A percentile compares a stretch with the other conserved stretches of the same genome.
Evolutionary conservation across 306 rosid genomes (phyloP).

Genomic region (Pyrus pyrifolia): DNA sequence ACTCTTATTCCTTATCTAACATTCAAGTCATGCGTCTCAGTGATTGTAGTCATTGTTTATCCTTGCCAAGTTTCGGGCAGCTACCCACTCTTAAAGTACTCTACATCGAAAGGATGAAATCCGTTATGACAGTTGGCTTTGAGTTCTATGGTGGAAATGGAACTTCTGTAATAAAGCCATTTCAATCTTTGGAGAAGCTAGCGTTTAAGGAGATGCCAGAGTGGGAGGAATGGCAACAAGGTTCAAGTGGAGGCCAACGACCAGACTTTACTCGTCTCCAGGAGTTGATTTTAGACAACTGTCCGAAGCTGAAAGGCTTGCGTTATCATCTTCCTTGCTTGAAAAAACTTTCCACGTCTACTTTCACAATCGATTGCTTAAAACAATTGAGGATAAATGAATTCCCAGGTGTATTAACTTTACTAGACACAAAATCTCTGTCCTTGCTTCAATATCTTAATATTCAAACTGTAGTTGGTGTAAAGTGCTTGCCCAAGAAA

Average conservation of each 20-base stretch:
- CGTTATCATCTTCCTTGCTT: background rate
- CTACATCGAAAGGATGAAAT: background rate
- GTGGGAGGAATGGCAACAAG: slow-evolving; percentile 1
- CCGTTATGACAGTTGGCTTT: background rate
- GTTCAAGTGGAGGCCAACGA: background rate
- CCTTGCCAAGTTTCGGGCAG: slow-evolving; percentile 4
- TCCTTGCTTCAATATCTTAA: background rate
- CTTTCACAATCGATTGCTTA: background rate
- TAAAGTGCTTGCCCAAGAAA: background rate
- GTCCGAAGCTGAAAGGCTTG: background rate
- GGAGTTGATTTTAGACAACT: background rate
- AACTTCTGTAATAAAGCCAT: background rate
- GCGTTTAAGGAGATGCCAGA: background rate
- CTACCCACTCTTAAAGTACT: slow-evolving; percentile 11
- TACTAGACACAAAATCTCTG: background rate
- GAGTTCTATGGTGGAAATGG: background rate
- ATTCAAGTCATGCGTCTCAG: background rate
- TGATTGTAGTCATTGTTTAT: background rate
- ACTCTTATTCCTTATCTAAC: background rate
- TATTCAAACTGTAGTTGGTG: background rate
- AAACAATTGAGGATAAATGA: background rate
- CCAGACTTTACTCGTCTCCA: background rate
- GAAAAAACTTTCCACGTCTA: background rate
- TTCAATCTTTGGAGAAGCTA: background rate
- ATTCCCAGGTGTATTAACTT: background rate